Conservation (phyloP, 164 flowering plant species). For the Tetrastigma voinierianum region DNA sequence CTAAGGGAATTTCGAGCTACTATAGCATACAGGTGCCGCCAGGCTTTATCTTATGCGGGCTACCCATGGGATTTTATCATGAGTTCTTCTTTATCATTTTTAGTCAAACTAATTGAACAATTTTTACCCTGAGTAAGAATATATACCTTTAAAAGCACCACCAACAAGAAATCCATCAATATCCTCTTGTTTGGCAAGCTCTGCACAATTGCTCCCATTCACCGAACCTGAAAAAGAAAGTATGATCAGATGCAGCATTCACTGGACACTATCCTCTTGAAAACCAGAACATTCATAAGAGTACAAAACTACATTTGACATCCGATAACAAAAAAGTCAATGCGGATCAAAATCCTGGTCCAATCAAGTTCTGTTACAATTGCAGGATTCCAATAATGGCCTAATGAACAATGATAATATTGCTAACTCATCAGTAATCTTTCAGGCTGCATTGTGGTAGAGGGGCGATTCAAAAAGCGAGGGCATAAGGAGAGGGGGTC, state of each 20-base stretch:
- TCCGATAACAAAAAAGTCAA: neutral
- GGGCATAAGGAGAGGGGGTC: too few relatives aligned
- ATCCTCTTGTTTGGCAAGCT: conserved; percentile 94
- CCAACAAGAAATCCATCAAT: conserved; percentile 99
- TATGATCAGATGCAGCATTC: neutral
- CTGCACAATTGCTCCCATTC: conserved; percentile 85
- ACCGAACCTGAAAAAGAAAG: conserved; percentile 66
- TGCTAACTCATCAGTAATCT: too few relatives aligned
- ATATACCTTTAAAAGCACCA: conserved; percentile 93
- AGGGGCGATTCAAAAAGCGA: too few relatives aligned
- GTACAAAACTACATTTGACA: neutral
- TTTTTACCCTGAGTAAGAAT: neutral
- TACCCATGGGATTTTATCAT: too few relatives aligned
- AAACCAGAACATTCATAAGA: conserved; percentile 1
- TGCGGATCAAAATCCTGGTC: neutral
- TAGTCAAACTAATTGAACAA: neutral
- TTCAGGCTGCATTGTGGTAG: too few relatives aligned
- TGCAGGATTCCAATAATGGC: too few relatives aligned
- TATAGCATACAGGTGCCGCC: too few relatives aligned
- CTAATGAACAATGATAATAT: neutral
- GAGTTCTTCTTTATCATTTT: too few relatives aligned
- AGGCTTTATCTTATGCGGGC: too few relatives aligned
- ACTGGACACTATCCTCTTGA: neutral
- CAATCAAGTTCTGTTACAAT: neutral
- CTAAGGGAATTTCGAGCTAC: too few relatives aligned